Evolutionary conservation across 2,329 filamentous ascomycete species (phyloP).

Genomic region (Volutella citrinella): DNA sequence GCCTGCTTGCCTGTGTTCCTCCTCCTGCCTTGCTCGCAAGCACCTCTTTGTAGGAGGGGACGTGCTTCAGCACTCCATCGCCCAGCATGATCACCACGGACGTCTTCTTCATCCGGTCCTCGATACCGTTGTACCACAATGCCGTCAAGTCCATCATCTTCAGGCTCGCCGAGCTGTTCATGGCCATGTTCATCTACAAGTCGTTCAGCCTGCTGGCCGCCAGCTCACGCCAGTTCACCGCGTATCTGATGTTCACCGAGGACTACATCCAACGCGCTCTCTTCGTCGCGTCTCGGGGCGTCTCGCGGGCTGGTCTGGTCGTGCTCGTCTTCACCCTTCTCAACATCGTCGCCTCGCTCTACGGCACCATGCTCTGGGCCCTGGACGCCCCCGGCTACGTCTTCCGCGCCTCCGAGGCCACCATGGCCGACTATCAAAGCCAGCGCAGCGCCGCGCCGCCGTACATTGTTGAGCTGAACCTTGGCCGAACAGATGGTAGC

Average conservation of each 20-base stretch:
- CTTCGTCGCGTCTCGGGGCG: slow-evolving; percentile 10
- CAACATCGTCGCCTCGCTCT: slow-evolving; percentile 8
- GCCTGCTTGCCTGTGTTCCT: too few species aligned
- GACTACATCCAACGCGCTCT: slow-evolving; percentile 14
- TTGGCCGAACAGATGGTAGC: neutral
- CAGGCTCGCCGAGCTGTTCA: slow-evolving; percentile 15
- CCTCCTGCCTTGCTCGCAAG: too few species aligned
- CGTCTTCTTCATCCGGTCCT: slow-evolving; percentile 7
- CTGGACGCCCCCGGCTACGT: slow-evolving; percentile 16
- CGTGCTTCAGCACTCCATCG: too few species aligned
- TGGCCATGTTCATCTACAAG: slow-evolving; percentile 15
- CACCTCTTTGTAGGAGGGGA: too few species aligned
- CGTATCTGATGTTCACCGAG: slow-evolving; percentile 19
- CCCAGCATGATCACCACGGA: slow-evolving; percentile 12
- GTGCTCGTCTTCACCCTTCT: slow-evolving; percentile 11
- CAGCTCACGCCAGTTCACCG: slow-evolving; percentile 14
- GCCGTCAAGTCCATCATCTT: slow-evolving; percentile 16
- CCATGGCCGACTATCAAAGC: slow-evolving; percentile 3
- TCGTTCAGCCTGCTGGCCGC: slow-evolving; percentile 14
- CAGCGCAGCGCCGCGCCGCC: slow-evolving; percentile 8
- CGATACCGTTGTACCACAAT: slow-evolving; percentile 17
- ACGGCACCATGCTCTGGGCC: slow-evolving; percentile 16
- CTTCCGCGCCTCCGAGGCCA: slow-evolving; percentile 3
- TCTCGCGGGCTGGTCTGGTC: slow-evolving; percentile 11
- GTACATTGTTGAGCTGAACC: slow-evolving; percentile 11